phyloP scores from a whole-genome alignment of 257 asterid species.

The Perilla frutescens region DNA sequence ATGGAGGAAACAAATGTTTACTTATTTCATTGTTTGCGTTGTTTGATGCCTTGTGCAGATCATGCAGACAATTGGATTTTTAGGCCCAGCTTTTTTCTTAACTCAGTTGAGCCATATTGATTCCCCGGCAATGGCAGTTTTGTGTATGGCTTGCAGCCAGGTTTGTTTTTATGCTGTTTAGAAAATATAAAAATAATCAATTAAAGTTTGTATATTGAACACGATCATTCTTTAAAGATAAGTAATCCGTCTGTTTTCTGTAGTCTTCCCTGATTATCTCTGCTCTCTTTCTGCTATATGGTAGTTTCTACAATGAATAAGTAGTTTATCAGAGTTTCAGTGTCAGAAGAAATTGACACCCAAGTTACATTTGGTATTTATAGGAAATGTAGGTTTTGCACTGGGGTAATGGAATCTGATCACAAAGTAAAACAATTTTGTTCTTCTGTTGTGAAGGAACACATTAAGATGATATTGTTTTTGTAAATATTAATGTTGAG shows the following conservation, averaged over 20 bases:
- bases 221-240: too few relatives aligned
- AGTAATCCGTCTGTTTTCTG: too few relatives aligned
- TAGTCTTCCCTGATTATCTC: not conserved
- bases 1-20: not conserved
- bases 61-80: constrained; percentile 92
- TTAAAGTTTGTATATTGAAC: not conserved
- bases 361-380: not conserved
- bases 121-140: constrained; percentile 88
- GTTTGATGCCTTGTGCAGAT: constrained; percentile 53
- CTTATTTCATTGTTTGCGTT: constrained; percentile 6
- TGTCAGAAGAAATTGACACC: not conserved
- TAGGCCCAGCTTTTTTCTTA: constrained; percentile 92
- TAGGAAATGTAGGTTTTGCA: not conserved
- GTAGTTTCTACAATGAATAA: not conserved
- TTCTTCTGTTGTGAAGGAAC: not conserved
- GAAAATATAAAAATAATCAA: not conserved
- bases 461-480: not conserved
- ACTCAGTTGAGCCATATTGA: constrained; percentile 90
- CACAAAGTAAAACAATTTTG: not conserved
- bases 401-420: not conserved
- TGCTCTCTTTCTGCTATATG: not conserved
- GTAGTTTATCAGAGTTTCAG: not conserved
- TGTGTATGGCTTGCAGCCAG: constrained; percentile 97
- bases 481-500: not conserved
- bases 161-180: constrained; percentile 44